Conservation (phyloP, 352 stramenopile species). For the Phytopythium oedochilum region DNA sequence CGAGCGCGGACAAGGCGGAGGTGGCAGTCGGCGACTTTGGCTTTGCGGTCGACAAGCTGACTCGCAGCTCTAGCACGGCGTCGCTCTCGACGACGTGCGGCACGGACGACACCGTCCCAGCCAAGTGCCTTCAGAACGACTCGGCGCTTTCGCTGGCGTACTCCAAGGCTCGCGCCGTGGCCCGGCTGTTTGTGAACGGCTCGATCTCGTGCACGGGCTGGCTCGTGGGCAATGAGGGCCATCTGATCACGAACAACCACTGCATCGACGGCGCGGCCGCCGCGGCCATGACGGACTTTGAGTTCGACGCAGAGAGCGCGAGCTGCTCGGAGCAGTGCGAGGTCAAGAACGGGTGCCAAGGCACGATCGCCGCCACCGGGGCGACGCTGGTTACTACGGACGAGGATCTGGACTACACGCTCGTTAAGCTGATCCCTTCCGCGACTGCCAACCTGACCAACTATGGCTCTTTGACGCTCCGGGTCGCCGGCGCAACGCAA, state of each 20-base stretch:
- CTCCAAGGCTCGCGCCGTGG: conserved; percentile 22
- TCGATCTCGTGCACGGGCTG: conserved; percentile 29
- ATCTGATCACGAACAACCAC: conserved; percentile 43
- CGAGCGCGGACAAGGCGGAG: background rate
- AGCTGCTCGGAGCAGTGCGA: conserved; percentile 25
- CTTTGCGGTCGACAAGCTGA: conserved; percentile 28
- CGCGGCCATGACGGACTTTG: conserved; percentile 18
- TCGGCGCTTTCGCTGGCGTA: conserved; percentile 14
- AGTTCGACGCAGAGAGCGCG: conserved; percentile 33
- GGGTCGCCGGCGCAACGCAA: conserved; percentile 13
- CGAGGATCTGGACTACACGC: conserved; percentile 28
- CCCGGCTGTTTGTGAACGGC: conserved; percentile 26
- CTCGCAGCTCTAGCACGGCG: conserved; percentile 15
- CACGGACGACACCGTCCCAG: conserved; percentile 19
- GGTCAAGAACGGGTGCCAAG: conserved; percentile 11
- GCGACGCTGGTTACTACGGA: conserved; percentile 18
- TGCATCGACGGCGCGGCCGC: conserved; percentile 23
- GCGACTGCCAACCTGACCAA: conserved; percentile 13
- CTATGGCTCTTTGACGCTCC: conserved; percentile 31
- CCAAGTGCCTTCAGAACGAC: conserved; percentile 28
- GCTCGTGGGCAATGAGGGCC: conserved; percentile 33
- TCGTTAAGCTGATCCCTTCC: conserved; percentile 29
- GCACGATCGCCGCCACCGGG: conserved; percentile 18
- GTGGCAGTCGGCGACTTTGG: conserved; percentile 7
- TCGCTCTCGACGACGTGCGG: conserved; percentile 21